Evolutionary conservation across 2,329 filamentous ascomycete genomes (phyloP), one percentile per base, ranked within the genome.

Genomic region (Podosphaera xanthii): DNA sequence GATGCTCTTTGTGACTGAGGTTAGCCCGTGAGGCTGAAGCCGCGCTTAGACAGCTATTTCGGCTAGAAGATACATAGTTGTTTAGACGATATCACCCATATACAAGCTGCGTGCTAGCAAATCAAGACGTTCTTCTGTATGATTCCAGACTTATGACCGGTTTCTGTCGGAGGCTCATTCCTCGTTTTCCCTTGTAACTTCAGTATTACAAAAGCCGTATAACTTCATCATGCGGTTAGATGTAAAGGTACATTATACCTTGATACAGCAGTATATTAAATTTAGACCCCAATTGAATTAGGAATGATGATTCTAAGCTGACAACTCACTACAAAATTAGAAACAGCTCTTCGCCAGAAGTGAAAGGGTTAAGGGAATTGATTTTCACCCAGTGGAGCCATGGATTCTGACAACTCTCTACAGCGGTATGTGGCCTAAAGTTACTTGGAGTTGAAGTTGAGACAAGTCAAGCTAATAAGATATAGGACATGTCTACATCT

Each of bases 341-440:
- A 82, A 83, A 73, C 85, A 88, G 74, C 80, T 88, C 67, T 87
- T 88, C 75, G 86, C 87, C 73, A 82, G 89, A 73, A 94, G 87
- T 69, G 88, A 97, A 80, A 85, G 91, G 75, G 91, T 97, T 66
- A 97, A 97, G 76, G 86, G 86, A 70, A 89, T 95, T 72, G 91
- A 97, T 76, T 97, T 96, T 72, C 91, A 97, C 71, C 90, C 89
- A 49, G 87, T 88, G 61, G 91, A 96, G 76, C 89, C 90, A 81
- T 96, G 91, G 87, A 87, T 90, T 65, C 80, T 97, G 69, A 96
- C 91, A 38, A 97, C 92, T 33, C 77, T 98, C 64, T 98, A 98
- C 74, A 95, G 87, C 76, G 89, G 86, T 89, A 82, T 71, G 77
- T 63, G 55, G 2, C 3, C 30, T 8, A 4, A 58, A 22, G 40